A percentile compares a stretch with the other conserved stretches of the same genome.
These are phyloP conservation scores for Exophiala dermatitidis DNA, from an alignment of 2,329 filamentous ascomycete species.

Conservation along the genomic window DNA sequence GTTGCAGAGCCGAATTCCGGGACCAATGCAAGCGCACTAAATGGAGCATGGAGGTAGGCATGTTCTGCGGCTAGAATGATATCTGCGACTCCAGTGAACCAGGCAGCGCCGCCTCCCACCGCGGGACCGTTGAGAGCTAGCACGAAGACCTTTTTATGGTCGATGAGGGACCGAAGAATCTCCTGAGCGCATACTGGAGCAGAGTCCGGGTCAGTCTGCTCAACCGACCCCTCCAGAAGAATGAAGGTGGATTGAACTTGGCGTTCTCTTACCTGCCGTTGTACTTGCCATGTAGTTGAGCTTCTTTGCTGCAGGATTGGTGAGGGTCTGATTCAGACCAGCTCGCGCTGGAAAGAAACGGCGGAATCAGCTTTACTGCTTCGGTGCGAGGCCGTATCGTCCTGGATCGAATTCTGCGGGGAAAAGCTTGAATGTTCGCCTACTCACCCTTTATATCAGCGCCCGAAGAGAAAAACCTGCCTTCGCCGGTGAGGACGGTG, in stretches of 20 bases:
- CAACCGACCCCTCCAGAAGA: background rate
- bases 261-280: constrained; percentile 1
- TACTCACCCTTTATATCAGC: constrained; percentile 41
- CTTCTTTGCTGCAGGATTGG: constrained; percentile 18
- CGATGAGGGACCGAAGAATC: constrained; percentile 34
- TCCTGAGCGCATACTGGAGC: constrained; percentile 5
- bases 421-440: background rate
- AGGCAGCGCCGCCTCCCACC: constrained; percentile 46
- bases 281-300: constrained; percentile 9
- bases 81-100: constrained; percentile 46
- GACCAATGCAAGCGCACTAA: constrained; percentile 43
- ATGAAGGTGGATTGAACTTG: background rate
- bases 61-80: constrained; percentile 42
- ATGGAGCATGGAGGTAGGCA: constrained; percentile 45
- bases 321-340: background rate
- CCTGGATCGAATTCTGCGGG: too few species aligned
- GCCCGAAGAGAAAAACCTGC: constrained; percentile 45
- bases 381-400: background rate
- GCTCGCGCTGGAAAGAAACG: constrained; percentile 26
- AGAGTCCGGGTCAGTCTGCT: background rate
- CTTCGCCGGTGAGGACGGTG: constrained; percentile 46
- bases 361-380: background rate
- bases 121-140: constrained; percentile 46
- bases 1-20: constrained; percentile 45
- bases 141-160: constrained; percentile 46